Conservation (phyloP, 2,329 filamentous ascomycete species). For the Aspergillus sp. region DNA sequence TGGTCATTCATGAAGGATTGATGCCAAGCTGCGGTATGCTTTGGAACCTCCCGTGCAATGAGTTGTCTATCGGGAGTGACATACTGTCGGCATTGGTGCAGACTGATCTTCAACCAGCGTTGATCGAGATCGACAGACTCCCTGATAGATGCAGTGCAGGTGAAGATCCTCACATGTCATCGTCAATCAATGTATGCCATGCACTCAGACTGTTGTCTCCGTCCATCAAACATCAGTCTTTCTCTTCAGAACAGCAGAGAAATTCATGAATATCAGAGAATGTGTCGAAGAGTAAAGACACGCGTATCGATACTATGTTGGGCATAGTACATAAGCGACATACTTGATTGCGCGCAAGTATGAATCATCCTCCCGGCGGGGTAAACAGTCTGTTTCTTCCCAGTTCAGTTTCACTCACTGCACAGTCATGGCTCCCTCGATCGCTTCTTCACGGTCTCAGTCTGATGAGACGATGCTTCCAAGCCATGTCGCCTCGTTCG, state of each 20-base stretch:
- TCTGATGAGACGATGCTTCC: not conserved
- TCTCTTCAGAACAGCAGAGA: no score
- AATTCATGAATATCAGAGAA: not conserved
- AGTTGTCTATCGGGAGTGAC: no score
- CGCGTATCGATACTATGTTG: not conserved
- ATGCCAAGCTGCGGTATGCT: no score
- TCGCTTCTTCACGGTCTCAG: not conserved
- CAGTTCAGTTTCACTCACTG: not conserved
- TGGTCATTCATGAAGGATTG: not conserved
- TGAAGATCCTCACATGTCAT: no score
- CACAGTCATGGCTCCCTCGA: not conserved
- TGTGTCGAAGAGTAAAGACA: not conserved
- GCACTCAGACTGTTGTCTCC: no score
- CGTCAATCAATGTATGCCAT: no score
- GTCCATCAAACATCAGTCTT: no score
- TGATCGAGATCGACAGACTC: no score
- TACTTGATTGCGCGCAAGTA: not conserved
- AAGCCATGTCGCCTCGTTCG: conserved; percentile 6
- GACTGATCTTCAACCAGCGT: no score
- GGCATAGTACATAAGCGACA: not conserved
- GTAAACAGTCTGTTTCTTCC: not conserved
- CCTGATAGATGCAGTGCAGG: no score
- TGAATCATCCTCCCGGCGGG: not conserved
- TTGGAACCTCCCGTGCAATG: no score
- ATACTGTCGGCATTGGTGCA: no score